Evolutionary conservation across 805 yeast species (phyloP).

Genomic region (Lipomyces sp.): DNA sequence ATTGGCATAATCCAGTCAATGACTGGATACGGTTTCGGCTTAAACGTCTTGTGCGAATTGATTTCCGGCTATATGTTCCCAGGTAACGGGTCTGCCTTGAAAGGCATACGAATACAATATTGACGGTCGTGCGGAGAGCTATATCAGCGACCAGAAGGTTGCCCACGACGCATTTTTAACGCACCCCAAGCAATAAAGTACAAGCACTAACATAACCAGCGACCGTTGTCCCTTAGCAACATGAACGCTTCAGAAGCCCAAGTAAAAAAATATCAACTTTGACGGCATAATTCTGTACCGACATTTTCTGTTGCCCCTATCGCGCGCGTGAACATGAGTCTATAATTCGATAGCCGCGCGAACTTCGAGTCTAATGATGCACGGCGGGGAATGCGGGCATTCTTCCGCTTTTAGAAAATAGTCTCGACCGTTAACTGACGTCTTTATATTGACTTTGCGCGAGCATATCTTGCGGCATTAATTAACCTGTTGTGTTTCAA

Average conservation of each 20-base stretch:
- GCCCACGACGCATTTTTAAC: conserved; percentile 57
- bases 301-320: too few species aligned
- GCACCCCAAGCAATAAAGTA: too few species aligned
- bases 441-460: background rate
- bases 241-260: too few species aligned
- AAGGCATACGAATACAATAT: conserved; percentile 65
- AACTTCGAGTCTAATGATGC: background rate
- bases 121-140: conserved; percentile 60
- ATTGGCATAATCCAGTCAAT: conserved; percentile 65
- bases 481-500: background rate
- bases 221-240: too few species aligned
- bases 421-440: background rate
- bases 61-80: conserved; percentile 69
- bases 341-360: background rate
- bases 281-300: too few species aligned
- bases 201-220: too few species aligned
- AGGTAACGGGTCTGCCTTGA: conserved; percentile 63
- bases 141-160: conserved; percentile 61
- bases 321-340: too few species aligned
- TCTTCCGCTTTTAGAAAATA: background rate
- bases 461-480: background rate
- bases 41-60: conserved; percentile 66
- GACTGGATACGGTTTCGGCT: conserved; percentile 63
- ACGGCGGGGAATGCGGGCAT: background rate
- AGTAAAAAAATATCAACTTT: too few species aligned